phyloP scores from a whole-genome alignment of 108 stramenopile genomes.

The Cyclostephanos tholiformis region DNA sequence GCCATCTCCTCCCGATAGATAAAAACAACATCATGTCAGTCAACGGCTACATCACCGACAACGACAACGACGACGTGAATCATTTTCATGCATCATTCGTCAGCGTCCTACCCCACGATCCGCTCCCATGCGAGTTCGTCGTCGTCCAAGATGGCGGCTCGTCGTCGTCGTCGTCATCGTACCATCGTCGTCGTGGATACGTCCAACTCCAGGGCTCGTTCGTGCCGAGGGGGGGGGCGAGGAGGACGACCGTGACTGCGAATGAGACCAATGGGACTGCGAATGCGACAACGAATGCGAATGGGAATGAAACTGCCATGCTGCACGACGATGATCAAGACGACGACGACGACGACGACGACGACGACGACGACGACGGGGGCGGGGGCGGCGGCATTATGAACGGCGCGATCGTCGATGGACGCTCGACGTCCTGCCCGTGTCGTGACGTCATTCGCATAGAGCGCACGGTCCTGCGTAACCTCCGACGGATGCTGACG shows the following conservation, averaged over 20 bases:
- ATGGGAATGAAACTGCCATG: no score
- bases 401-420: no score
- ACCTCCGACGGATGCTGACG: neutral
- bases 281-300: neutral
- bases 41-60: no score
- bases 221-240: conserved; percentile 40
- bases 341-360: neutral
- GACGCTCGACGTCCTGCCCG: no score
- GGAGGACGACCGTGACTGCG: neutral
- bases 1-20: no score
- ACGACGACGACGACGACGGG: conserved; percentile 1
- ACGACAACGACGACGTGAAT: no score
- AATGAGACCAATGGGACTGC: neutral
- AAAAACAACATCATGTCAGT: no score
- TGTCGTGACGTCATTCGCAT: no score
- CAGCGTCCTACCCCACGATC: conserved; percentile 84
- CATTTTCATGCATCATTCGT: conserved; percentile 32
- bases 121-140: conserved; percentile 40
- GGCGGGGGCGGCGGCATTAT: no score
- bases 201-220: conserved; percentile 73
- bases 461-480: no score
- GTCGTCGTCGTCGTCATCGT: no score
- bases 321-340: neutral
- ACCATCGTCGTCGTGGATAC: conserved; percentile 52
- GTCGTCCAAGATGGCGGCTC: no score